A percentile compares a stretch with the other conserved stretches of the same genome.
Evolutionary conservation across 2,329 filamentous ascomycete species (phyloP).

Genomic region (Calonectria leucothoes): DNA sequence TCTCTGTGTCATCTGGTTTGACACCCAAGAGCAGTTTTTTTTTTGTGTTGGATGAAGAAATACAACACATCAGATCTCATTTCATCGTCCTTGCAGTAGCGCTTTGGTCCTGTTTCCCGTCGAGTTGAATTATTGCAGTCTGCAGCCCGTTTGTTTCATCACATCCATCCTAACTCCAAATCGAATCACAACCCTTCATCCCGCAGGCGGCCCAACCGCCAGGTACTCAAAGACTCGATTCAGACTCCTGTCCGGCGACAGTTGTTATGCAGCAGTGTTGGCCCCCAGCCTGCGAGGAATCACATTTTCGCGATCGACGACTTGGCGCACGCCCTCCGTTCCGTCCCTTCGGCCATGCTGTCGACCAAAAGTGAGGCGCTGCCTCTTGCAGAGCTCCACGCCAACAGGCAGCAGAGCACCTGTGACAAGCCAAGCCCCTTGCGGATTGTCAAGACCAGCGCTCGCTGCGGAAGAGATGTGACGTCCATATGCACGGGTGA

Average conservation of each 20-base stretch:
- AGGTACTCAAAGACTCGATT: neutral
- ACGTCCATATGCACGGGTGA: conserved; percentile 31
- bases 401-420: conserved; percentile 34
- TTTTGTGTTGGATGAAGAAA: neutral
- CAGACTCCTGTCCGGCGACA: neutral
- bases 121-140: conserved; percentile 2
- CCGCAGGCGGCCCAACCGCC: neutral
- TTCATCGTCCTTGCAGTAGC: neutral
- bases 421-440: conserved; percentile 57
- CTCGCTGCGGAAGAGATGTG: conserved; percentile 28
- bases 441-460: conserved; percentile 59
- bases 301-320: neutral
- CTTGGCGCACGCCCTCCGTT: neutral
- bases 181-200: neutral
- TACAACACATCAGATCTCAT: conserved; percentile 9
- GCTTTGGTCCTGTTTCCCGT: neutral
- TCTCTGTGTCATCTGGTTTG: neutral
- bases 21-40: neutral
- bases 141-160: neutral
- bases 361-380: conserved; percentile 40
- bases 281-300: neutral
- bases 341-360: conserved; percentile 46
- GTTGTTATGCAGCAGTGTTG: neutral
- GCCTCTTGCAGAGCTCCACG: conserved; percentile 46
- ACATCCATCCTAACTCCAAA: too few relatives aligned